Conservation (phyloP, 805 yeast species). For the Henningerozyma blattae region DNA sequence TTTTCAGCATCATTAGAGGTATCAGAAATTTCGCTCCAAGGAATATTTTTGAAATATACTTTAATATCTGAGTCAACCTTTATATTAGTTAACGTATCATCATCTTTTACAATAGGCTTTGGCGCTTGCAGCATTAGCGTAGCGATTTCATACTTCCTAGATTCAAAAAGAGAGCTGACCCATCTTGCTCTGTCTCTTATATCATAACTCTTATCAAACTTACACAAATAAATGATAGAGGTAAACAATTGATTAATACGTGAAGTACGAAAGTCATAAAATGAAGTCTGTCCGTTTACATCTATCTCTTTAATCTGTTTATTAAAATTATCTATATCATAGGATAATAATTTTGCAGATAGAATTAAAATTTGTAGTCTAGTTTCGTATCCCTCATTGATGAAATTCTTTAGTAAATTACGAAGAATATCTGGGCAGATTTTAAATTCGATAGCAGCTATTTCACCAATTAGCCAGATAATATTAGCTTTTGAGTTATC, state of each 20-base stretch:
- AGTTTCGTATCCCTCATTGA: slow-evolving; percentile 43
- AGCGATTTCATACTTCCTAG: slow-evolving; percentile 47
- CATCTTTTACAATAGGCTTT: slow-evolving; percentile 63
- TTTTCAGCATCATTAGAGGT: slow-evolving; percentile 3
- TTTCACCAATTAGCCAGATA: slow-evolving; percentile 87
- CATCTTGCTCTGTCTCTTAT: slow-evolving; percentile 78
- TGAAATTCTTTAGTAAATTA: slow-evolving; percentile 38
- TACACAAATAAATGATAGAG: slow-evolving; percentile 48
- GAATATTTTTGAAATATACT: not conserved
- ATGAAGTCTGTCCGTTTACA: slow-evolving; percentile 7
- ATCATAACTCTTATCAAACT: slow-evolving; percentile 65
- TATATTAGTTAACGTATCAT: no score
- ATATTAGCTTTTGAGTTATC: slow-evolving; percentile 66
- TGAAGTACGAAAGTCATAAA: slow-evolving; percentile 24
- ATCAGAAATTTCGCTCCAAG: not conserved
- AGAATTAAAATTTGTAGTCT: slow-evolving; percentile 60
- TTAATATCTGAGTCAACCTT: not conserved
- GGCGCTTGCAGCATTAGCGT: slow-evolving; percentile 65
- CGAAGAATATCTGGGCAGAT: slow-evolving; percentile 73
- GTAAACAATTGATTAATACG: slow-evolving; percentile 43
- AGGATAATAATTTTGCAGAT: slow-evolving; percentile 60
- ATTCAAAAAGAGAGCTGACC: slow-evolving; percentile 46
- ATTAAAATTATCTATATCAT: slow-evolving; percentile 33
- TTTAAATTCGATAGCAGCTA: slow-evolving; percentile 32
- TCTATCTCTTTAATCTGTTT: slow-evolving; percentile 6